A percentile compares a stretch with the other conserved stretches of the same genome.
phyloP scores from a whole-genome alignment of 1,284 basidiomycete species.

The Leccinum insolens region DNA sequence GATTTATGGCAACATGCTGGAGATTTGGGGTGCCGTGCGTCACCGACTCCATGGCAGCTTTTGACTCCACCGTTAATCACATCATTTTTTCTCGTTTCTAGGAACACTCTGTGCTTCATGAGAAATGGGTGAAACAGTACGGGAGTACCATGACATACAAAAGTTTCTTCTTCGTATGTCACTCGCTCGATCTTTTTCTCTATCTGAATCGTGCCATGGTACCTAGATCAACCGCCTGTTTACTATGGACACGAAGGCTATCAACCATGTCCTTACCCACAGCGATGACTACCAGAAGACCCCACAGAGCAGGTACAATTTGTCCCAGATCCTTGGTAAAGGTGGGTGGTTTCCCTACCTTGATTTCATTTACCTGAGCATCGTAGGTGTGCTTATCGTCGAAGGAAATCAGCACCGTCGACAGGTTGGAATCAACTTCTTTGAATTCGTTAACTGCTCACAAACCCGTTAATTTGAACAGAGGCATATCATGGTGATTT shows the following conservation, averaged over 20 bases:
- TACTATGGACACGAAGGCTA: conserved; percentile 3
- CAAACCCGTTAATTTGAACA: not conserved
- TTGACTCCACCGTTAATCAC: not conserved
- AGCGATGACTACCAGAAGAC: conserved; percentile 39
- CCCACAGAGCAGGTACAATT: conserved; percentile 17
- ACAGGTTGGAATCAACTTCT: conserved; percentile 18
- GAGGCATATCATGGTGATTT: conserved; percentile 27
- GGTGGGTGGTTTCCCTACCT: conserved; percentile 20
- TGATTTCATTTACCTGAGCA: not conserved
- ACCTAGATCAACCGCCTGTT: not conserved
- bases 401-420: conserved; percentile 29
- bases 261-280: conserved; percentile 41
- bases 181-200: not conserved
- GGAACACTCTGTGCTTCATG: conserved; percentile 42
- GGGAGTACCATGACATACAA: conserved; percentile 54
- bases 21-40: conserved; percentile 43
- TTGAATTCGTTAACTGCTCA: not conserved
- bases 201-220: not conserved
- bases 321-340: conserved; percentile 33
- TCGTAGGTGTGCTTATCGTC: conserved; percentile 10
- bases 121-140: conserved; percentile 57
- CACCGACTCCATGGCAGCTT: not conserved
- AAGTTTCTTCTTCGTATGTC: conserved; percentile 48
- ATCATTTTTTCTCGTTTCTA: conserved; percentile 10
- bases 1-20: conserved; percentile 55